Base-by-base conservation (phyloP, 1,284 basidiomycete genomes). In the Rugosomyces carneus region DNA sequence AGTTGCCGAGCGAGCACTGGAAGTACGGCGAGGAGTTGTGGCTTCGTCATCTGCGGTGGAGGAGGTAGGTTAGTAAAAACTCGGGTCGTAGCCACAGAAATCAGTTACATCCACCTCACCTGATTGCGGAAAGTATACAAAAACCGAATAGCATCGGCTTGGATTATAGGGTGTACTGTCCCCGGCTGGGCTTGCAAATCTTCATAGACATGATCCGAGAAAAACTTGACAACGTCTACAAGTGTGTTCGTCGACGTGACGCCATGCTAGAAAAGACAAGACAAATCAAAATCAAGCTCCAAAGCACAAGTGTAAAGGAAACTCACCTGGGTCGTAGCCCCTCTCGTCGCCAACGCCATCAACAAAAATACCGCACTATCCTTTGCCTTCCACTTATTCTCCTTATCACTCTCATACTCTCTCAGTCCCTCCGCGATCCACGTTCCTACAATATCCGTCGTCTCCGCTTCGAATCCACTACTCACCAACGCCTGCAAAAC, bases 301-400 rank as follows among this genome's bases (percentile, higher is more conserved):
- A 34, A n/a, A 40, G 27, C n/a, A n/a, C n/a, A n/a, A n/a, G n/a
- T n/a, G 18, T 34, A 42, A 20, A 41, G 5, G n/a, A n/a, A n/a
- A 60, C 75, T 31, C 49, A 84, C 87, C 73, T 87, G 82, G 9
- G 75, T 73, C 0, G 95, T 97, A 5, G 88, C 88, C 3, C 92
- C 89, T 43, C 87, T 76, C 5, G 90, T 86, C 1, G 95, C 95
- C 48, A 98, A 82, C 1, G 92, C 92, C 5, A 90, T 93, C 56
- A 99, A 73, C 21, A 98, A 69, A 67, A 92, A 99, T 42, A 98
- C 84, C n/a, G 95, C 95, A 15, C 89, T 89, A 66, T 98, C 93
- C 67, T 99, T 99, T 42, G 84, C 78, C 62, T 88, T 89, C 94
- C 94, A 99, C 57, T 89, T 88, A 21, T 75, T 75, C 5, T 67